Base-by-base conservation (phyloP, 306 rosid genomes). In the Rosa rugosa region DNA sequence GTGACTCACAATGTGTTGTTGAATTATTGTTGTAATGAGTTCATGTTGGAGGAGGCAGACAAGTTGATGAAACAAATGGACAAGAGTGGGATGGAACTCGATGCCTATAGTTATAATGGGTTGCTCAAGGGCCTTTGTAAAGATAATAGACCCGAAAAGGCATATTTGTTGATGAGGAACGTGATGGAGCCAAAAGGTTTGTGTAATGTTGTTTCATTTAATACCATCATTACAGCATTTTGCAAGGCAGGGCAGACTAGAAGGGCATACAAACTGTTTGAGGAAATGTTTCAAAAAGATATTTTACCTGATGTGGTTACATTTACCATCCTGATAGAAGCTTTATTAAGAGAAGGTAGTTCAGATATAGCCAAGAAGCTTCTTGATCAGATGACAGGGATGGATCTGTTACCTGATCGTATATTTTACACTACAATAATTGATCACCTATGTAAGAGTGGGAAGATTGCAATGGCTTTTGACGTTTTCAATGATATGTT, bases 121-220 rank as follows among this genome's bases (percentile, higher is more conserved):
- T 79, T 92, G 78, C 85, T 95, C 45, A 95, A 91, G 86, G 89
- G 89, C 20, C 87, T 87, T 73, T 95, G 97, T 79, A 91, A 86
- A 82, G 92, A 88, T 41, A 80, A 83, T 71, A 74, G 79, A 80
- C 72, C 84, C 27, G 92, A 92, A 49, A 88, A 84, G 87, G 99
- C 99, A 71, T 91, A 92, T 84, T 76, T 76, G 81, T 79, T 82
- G 50, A 80, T 94, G 94, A 80, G 85, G 66, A 80, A 83, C 69
- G 87, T 41, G 78, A 95, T 95, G 97, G 87, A 90, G 88, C 49
- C 72, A 8, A 86, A 82, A 75, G 91, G 92, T 31, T 8, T 88
- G 83, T 85, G 94, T 81, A 95, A 92, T 79, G 91, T 85, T 80
- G 92, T 92, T 69, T 95, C 99, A 4, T 91, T 88, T 80, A 95